These are phyloP conservation scores for Cyclotella distinguenda DNA, from an alignment of 108 stramenopile species.

Conservation along the genomic window DNA sequence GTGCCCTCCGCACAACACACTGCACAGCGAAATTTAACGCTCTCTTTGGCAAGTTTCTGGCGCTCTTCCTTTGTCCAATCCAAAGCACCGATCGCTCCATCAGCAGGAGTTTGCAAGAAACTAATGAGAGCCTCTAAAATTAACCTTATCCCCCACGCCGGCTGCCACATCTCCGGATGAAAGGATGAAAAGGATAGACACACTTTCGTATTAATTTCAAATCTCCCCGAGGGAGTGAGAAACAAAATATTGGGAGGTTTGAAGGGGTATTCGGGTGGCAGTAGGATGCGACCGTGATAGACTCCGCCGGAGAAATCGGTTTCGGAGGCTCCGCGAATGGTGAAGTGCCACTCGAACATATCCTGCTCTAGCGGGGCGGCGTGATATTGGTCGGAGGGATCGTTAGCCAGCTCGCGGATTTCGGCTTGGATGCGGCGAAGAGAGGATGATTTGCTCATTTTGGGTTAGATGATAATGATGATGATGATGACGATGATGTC, in stretches of 20 bases:
- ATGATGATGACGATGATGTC: too few species aligned
- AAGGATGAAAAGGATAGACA: constrained; percentile 93
- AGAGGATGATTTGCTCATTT: constrained; percentile 76
- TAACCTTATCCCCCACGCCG: constrained; percentile 91
- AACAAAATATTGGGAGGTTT: constrained; percentile 98
- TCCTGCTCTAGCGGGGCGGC: constrained; percentile 88
- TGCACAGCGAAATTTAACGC: constrained; percentile 51
- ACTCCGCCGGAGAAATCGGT: constrained; percentile 92
- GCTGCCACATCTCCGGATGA: constrained; percentile 97
- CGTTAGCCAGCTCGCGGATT: constrained; percentile 90
- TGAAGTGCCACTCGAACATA: constrained; percentile 96
- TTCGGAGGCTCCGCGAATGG: constrained; percentile 89
- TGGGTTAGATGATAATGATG: too few species aligned
- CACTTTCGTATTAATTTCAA: constrained; percentile 93
- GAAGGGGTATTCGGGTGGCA: constrained; percentile 64
- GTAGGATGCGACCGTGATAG: constrained; percentile 94
- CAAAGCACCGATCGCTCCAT: constrained; percentile 95
- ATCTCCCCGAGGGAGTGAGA: constrained; percentile 94
- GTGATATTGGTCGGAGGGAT: constrained; percentile 92
- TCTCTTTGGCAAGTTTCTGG: constrained; percentile 65
- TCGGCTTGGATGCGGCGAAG: constrained; percentile 89
- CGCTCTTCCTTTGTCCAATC: constrained; percentile 86
- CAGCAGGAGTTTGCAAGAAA: constrained; percentile 93
- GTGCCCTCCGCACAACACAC: constrained; percentile 50
- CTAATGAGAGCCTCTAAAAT: constrained; percentile 96